Evolutionary conservation across 495 filamentous ascomycete genomes (phyloP), one percentile per base, ranked within the genome.

Genomic region (Aspergillus sparsus): DNA sequence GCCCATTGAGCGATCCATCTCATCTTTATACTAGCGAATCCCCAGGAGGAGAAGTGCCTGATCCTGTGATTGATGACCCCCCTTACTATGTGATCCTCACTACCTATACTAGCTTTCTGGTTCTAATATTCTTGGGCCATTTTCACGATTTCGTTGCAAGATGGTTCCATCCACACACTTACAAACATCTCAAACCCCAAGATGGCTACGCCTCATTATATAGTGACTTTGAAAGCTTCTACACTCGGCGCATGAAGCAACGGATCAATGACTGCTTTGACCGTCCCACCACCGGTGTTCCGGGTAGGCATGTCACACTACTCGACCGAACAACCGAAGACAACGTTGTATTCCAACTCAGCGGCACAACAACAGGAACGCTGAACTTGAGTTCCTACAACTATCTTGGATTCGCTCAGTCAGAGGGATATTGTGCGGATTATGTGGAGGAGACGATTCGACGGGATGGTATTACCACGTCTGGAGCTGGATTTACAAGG

Each of bases 351-450:
- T 96, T 92, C 76, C 80, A 86, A 63, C 81, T 88, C 64, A 89
- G 84, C 18, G 91, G 92, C 41, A 91, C 88, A 27, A 83, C 80
- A 39, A 95, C 91, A 5, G 87, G 94, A 70, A 95, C 92, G 0
- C 76, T 96, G 44, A 96, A 96, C 69, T 86, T 96, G 83, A 92
- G 89, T 74, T 96, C 92, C 3, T 96, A 96, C 78, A 96, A 96
- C 68, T 96, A 96, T 68, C 87, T 96, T 6, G 92, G 91, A 13
- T 96, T 96, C 71, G 92, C 92, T 58, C 92, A 96, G 71, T 94
- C 92, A 7, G 90, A 93, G 62, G 92, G 92, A 11, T 91, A 90
- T 44, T 96, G 91, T 69, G 91, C 91, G 36, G 92, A 96, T 74
- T 86, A 86, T 36, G 89, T 92, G 13, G 92, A 96, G 78, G 87